phyloP scores from a whole-genome alignment of 1,284 basidiomycete species.

The Rhodotorula sp. region DNA sequence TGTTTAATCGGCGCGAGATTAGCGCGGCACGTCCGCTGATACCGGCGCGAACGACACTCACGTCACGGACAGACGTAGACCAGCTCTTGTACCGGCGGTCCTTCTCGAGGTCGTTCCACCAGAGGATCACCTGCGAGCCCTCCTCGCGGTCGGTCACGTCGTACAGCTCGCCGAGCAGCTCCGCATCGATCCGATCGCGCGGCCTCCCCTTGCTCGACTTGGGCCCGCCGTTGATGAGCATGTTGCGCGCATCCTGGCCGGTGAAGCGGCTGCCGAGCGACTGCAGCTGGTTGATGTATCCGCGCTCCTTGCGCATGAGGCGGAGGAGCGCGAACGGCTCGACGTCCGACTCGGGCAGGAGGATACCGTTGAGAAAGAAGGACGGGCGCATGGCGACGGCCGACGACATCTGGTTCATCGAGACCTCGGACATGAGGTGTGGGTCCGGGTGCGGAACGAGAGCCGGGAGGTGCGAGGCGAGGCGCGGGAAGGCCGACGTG shows the following conservation, averaged over 20 bases:
- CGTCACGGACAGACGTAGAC: slow-evolving; percentile 32
- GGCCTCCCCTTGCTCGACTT: slow-evolving; percentile 18
- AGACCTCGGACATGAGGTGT: slow-evolving; percentile 61
- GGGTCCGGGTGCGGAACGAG: slow-evolving; percentile 20
- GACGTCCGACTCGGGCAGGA: slow-evolving; percentile 63
- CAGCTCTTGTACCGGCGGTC: slow-evolving; percentile 62
- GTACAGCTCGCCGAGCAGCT: slow-evolving; percentile 70
- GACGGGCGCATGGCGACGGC: slow-evolving; percentile 41
- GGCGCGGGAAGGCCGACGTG: slow-evolving; percentile 81
- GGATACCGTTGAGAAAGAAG: slow-evolving; percentile 81
- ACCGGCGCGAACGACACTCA: not conserved
- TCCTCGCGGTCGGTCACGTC: slow-evolving; percentile 86
- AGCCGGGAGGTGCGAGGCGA: slow-evolving; percentile 65
- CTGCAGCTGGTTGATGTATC: slow-evolving; percentile 55
- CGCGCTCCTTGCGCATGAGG: slow-evolving; percentile 70
- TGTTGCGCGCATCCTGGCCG: slow-evolving; percentile 64
- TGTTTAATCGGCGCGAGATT: slow-evolving; percentile 46
- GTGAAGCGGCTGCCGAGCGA: slow-evolving; percentile 67
- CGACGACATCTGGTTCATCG: slow-evolving; percentile 56
- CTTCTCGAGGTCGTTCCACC: slow-evolving; percentile 87
- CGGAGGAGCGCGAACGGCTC: slow-evolving; percentile 71
- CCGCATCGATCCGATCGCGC: slow-evolving; percentile 47
- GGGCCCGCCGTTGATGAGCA: slow-evolving; percentile 56
- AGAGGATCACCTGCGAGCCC: slow-evolving; percentile 69
- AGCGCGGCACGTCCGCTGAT: not conserved